Evolutionary conservation across 2,329 filamentous ascomycete species (phyloP).

Genomic region (Scorias spongiosa): DNA sequence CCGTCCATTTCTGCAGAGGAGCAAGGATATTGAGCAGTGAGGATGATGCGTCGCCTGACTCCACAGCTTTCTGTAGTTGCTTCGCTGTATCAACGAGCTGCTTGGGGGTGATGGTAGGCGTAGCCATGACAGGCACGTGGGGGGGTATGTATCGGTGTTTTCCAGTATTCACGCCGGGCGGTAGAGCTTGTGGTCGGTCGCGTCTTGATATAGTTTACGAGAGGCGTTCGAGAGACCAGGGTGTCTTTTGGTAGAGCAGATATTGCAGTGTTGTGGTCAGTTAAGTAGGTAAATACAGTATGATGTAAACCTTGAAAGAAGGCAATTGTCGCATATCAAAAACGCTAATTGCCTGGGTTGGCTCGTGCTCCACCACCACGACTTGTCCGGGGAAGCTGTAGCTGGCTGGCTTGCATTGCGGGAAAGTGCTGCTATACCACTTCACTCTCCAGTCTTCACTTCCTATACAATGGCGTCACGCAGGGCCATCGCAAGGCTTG

Average conservation of each 20-base stretch:
- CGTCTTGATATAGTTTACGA: too few relatives aligned
- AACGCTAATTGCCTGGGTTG: too few relatives aligned
- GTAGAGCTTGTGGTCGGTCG: too few relatives aligned
- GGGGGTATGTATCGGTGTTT: not conserved
- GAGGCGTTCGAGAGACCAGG: too few relatives aligned
- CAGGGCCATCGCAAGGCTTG: not conserved
- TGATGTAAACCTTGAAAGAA: too few relatives aligned
- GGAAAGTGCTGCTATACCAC: not conserved
- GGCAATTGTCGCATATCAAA: too few relatives aligned
- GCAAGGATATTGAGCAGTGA: constrained; percentile 61
- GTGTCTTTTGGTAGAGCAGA: too few relatives aligned
- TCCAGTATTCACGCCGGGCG: too few relatives aligned
- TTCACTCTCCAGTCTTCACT: not conserved
- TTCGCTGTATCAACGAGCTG: constrained; percentile 66
- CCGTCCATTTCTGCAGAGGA: constrained; percentile 63
- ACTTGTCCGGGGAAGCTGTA: not conserved
- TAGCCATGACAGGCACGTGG: not conserved
- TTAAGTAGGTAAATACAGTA: too few relatives aligned
- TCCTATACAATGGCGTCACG: not conserved
- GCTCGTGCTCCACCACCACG: not conserved
- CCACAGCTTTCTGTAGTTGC: constrained; percentile 64
- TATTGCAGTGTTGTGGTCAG: too few relatives aligned
- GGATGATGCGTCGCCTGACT: constrained; percentile 56
- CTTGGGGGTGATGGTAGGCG: constrained; percentile 19
- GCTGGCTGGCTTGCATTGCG: not conserved